Evolutionary conservation across 306 rosid species (phyloP).

Genomic region (Mimosa bimucronata): DNA sequence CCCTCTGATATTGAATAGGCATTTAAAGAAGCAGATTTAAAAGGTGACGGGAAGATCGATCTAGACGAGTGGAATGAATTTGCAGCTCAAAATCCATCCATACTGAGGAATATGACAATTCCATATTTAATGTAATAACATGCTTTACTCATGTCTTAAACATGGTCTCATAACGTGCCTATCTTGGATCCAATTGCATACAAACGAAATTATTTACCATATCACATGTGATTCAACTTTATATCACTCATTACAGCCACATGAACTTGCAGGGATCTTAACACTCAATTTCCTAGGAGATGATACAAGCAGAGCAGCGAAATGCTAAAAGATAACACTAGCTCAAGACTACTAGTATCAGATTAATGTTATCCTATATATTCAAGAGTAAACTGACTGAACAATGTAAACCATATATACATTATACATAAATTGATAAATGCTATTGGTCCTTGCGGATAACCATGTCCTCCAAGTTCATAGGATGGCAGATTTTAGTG

Average conservation of each 20-base stretch:
- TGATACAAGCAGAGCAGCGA: constrained; percentile 16
- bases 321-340: constrained; percentile 6
- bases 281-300: constrained; percentile 52
- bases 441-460: constrained; percentile 35
- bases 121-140: constrained; percentile 56
- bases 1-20: constrained; percentile 39
- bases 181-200: neutral
- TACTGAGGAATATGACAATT: constrained; percentile 66
- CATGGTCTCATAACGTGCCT: neutral
- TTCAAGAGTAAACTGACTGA: neutral
- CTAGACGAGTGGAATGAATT: constrained; percentile 50
- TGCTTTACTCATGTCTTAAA: constrained; percentile 13
- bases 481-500: constrained; percentile 75
- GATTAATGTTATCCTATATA: constrained; percentile 22
- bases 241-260: neutral
- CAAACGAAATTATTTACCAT: constrained; percentile 7
- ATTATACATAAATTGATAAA: constrained; percentile 25
- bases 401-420: constrained; percentile 26
- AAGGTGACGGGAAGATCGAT: constrained; percentile 68
- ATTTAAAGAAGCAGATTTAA: constrained; percentile 58
- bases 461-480: constrained; percentile 73
- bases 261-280: constrained; percentile 52
- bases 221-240: constrained; percentile 2
- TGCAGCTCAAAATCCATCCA: constrained; percentile 55
- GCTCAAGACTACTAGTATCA: constrained; percentile 5